Conservation (phyloP, 2,329 filamentous ascomycete genomes). For the Botrytis paeoniae region DNA sequence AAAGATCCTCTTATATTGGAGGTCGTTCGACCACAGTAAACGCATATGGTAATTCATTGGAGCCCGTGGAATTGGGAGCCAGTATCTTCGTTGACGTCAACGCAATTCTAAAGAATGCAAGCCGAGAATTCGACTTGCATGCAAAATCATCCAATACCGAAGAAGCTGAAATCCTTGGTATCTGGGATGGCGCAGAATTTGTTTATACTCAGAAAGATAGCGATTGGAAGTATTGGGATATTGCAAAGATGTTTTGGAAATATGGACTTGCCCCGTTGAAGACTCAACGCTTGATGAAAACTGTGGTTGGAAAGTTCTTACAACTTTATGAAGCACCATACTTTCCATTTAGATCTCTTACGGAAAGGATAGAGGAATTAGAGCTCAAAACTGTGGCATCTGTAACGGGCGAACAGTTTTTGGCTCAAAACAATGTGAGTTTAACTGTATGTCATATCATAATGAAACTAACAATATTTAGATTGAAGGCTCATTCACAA, state of each 20-base stretch:
- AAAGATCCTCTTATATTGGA: slow-evolving; percentile 73
- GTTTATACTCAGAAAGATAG: slow-evolving; percentile 62
- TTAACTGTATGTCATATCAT: neutral
- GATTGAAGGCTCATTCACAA: slow-evolving; percentile 64
- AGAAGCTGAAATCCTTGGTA: slow-evolving; percentile 55
- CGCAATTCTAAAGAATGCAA: slow-evolving; percentile 73
- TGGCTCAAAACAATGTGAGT: slow-evolving; percentile 60
- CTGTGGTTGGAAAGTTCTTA: slow-evolving; percentile 69
- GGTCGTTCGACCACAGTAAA: slow-evolving; percentile 85
- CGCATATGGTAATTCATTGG: slow-evolving; percentile 62
- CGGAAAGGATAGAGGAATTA: slow-evolving; percentile 62
- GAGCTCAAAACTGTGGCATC: slow-evolving; percentile 65
- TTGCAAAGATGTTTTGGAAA: slow-evolving; percentile 75
- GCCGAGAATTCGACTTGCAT: slow-evolving; percentile 66
- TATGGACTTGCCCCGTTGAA: slow-evolving; percentile 78
- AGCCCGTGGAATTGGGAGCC: slow-evolving; percentile 81
- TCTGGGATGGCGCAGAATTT: slow-evolving; percentile 81
- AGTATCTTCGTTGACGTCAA: slow-evolving; percentile 90
- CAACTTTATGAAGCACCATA: slow-evolving; percentile 75
- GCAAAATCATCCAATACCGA: slow-evolving; percentile 47
- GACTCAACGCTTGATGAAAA: slow-evolving; percentile 69
- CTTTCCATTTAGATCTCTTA: slow-evolving; percentile 81
- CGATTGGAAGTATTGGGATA: slow-evolving; percentile 72
- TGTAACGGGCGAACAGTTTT: slow-evolving; percentile 69
- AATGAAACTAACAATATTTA: slow-evolving; percentile 34